Evolutionary conservation across 441 rosid genomes (phyloP), one percentile per base, ranked within the genome.

Genomic region (Lagerstroemia fauriei): DNA sequence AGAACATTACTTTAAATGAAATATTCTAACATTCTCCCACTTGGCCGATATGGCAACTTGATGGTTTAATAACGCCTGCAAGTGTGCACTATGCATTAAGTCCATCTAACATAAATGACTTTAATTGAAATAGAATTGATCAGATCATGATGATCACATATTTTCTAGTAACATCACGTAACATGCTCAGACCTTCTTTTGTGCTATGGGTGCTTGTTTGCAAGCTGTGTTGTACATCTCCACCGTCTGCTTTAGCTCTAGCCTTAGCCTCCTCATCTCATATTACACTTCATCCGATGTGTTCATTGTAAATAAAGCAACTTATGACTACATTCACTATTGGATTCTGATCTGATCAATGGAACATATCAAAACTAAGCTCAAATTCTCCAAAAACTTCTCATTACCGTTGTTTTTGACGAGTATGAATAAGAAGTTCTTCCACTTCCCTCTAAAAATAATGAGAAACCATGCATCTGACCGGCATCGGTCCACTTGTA

Each of bases 181-280:
- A n/a, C n/a, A n/a, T n/a, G n/a, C n/a, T n/a, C n/a, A n/a, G n/a
- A 92, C 99, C 97, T 92, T 91, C 83, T 95, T 93, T 85, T 92
- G 92, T 63, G 96, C 98, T 69, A 87, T 83, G 44, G 94, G 87
- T 73, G 98, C 98, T 92, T 94, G 97, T 87, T 85, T 94, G 87
- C 99, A 96, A 50, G 98, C 99, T 56, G 89, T 87, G 76, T 91
- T 90, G 84, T 96, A 96, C 92, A 95, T 83, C 53, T 92, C 95
- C 91, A 94, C 92, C 53, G 99, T 95, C 88, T 95, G 96, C 88
- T 94, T 95, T 85, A 96, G 87, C 90, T 96, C 99, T 75, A 85
- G 86, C 89, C 87, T 95, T 82, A 96, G 81, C 87, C 95, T 91
- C 87, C 91, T 88, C 98, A 96, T 93, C 86, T 96, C 99, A 66